A percentile compares a stretch with the other conserved stretches of the same genome.
These are phyloP conservation scores for Desmodesmus armatus DNA, from an alignment of 139 green algal genomes.

Conservation along the genomic window DNA sequence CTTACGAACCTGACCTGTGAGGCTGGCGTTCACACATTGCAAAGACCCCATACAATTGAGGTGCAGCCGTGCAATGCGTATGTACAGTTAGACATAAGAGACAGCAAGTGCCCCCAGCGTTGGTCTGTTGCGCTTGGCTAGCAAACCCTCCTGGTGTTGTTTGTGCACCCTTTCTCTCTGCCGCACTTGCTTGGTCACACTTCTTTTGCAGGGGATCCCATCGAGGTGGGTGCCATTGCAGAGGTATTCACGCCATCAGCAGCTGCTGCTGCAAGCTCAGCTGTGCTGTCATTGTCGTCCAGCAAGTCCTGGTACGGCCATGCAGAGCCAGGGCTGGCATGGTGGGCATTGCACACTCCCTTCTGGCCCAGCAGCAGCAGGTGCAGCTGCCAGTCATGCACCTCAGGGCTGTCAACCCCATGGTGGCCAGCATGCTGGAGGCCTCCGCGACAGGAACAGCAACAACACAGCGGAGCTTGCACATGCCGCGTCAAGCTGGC, in stretches of 20 bases:
- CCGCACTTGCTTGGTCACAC: neutral
- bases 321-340: constrained; percentile 81
- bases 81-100: neutral
- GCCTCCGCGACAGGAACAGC: neutral
- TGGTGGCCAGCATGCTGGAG: constrained; percentile 21
- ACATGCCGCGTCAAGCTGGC: neutral
- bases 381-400: constrained; percentile 67
- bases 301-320: constrained; percentile 72
- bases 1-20: no score
- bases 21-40: no score
- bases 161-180: no score
- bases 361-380: constrained; percentile 37
- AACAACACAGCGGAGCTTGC: neutral
- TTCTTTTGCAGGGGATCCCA: constrained; percentile 71
- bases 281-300: neutral
- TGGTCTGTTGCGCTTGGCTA: neutral
- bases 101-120: neutral
- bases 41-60: no score
- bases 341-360: constrained; percentile 68
- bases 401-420: constrained; percentile 73
- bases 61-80: neutral
- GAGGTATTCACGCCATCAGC: constrained; percentile 43
- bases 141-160: no score
- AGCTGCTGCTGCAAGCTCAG: constrained; percentile 52
- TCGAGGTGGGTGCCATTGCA: constrained; percentile 83